Conservation (phyloP, 1,284 basidiomycete species). For the Cryptococcus sp. region DNA sequence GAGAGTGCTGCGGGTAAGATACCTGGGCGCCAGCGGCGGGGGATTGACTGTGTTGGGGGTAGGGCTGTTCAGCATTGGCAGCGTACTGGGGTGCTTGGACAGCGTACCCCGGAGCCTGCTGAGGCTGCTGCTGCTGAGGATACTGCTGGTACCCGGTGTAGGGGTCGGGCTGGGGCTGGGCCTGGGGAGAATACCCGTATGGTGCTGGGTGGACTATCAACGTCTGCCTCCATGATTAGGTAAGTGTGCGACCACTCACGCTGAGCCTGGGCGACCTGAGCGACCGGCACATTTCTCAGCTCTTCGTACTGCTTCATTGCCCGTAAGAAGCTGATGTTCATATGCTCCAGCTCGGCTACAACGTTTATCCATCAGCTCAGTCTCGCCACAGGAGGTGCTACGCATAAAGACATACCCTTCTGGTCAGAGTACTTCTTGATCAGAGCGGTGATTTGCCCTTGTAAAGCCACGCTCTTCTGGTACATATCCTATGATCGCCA, state of each 20-base stretch:
- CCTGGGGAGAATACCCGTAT: slow-evolving; percentile 26
- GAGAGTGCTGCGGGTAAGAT: slow-evolving; percentile 15
- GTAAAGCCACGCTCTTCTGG: slow-evolving; percentile 77
- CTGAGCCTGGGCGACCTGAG: slow-evolving; percentile 23
- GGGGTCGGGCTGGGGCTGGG: slow-evolving; percentile 14
- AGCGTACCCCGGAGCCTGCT: slow-evolving; percentile 17
- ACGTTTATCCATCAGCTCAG: not conserved
- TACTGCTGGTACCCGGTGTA: slow-evolving; percentile 13
- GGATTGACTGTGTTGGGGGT: slow-evolving; percentile 3
- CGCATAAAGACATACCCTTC: slow-evolving; percentile 65
- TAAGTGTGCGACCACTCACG: not conserved
- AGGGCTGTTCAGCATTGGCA: slow-evolving; percentile 8
- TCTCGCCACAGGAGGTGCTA: not conserved
- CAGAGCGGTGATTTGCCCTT: slow-evolving; percentile 91
- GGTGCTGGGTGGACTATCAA: slow-evolving; percentile 4
- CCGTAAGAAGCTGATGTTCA: slow-evolving; percentile 49
- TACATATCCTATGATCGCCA: slow-evolving; percentile 76
- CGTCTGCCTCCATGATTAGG: too few relatives aligned
- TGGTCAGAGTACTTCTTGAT: slow-evolving; percentile 94
- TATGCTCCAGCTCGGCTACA: slow-evolving; percentile 50
- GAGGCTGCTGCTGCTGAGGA: slow-evolving; percentile 21
- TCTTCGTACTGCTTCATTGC: slow-evolving; percentile 49
- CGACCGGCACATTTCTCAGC: slow-evolving; percentile 33
- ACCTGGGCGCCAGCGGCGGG: slow-evolving; percentile 2
- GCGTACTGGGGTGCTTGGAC: slow-evolving; percentile 21